Evolutionary conservation across 176 grass and related monocot species (phyloP).

Genomic region (Eragrostis nindensis): DNA sequence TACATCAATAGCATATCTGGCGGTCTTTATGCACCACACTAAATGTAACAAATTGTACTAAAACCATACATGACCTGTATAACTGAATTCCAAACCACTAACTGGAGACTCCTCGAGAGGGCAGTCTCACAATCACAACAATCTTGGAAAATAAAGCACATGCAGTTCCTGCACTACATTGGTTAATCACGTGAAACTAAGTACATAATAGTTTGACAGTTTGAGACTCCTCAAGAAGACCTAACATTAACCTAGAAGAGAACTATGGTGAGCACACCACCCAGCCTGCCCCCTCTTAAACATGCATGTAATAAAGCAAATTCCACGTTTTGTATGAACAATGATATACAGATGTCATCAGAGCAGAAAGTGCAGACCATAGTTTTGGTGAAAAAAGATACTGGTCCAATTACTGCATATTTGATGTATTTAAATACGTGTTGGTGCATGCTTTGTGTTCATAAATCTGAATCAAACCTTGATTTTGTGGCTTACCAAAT

Average conservation of each 20-base stretch:
- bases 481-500: too few relatives aligned
- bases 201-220: too few relatives aligned
- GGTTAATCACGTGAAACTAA: not conserved
- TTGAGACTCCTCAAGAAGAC: too few relatives aligned
- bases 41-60: not conserved
- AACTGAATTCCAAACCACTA: not conserved
- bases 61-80: not conserved
- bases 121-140: too few relatives aligned
- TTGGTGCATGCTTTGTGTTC: not conserved
- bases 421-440: not conserved
- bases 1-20: not conserved
- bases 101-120: not conserved
- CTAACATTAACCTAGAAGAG: not conserved
- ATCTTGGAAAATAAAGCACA: not conserved
- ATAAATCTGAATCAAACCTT: too few relatives aligned
- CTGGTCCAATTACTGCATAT: not conserved
- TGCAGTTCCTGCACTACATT: not conserved
- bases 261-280: too few relatives aligned
- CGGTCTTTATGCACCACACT: not conserved
- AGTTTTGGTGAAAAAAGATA: not conserved
- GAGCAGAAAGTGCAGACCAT: not conserved
- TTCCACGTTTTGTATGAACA: not conserved
- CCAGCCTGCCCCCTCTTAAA: not conserved
- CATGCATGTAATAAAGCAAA: not conserved
- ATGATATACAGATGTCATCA: not conserved